Evolutionary conservation across 768 basidiomycete genomes (phyloP), one percentile per base, ranked within the genome.

Genomic region (Stropharia rugosoannulata): DNA sequence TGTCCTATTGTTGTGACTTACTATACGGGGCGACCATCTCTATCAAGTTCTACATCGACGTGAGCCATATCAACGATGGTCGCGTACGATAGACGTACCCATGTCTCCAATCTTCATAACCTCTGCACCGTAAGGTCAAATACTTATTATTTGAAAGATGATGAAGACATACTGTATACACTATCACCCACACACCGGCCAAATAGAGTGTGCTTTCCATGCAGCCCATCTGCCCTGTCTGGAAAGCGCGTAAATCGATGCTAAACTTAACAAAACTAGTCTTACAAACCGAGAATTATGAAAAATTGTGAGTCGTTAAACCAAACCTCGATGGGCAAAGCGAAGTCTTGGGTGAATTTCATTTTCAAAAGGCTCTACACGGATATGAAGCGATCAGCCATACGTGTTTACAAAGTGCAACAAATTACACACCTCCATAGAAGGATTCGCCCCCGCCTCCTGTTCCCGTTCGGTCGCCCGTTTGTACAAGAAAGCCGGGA

Each of bases 271-370:
- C 18, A 8, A 27, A 8, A 2, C n/a, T 10, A 29, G 32, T 35
- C 39, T 12, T 46, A 65, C 69, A 47, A 60, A 93, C 94, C 90
- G 0, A 98, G 84, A 0, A 96, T 98, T 48, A 98, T 87, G 67
- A 98, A 89, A 73, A 94, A 98, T 69, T 98, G 96, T 0, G 93
- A 96, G 52, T 92, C 89, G 61, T 99, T 99, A 3, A 90, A 99
- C 86, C 2, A 98, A 70, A 0, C 97, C 97, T 51, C 97, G 89
- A 65, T 98, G 90, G 0, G 85, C 74, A 69, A 90, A 98, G 38
- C 91, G 87, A 57, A 99, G 75, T 37, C 97, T 84, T 3, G 95
- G 93, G 63, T 96, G 94, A 16, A 94, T 86, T 71, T 98, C 95
- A 73, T 97, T 93, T 67, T 93, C 89, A 61, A 97, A 97, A 2